Conservation (phyloP, 1,139 yeast genomes). For the Yamadazyma dushanensis region DNA sequence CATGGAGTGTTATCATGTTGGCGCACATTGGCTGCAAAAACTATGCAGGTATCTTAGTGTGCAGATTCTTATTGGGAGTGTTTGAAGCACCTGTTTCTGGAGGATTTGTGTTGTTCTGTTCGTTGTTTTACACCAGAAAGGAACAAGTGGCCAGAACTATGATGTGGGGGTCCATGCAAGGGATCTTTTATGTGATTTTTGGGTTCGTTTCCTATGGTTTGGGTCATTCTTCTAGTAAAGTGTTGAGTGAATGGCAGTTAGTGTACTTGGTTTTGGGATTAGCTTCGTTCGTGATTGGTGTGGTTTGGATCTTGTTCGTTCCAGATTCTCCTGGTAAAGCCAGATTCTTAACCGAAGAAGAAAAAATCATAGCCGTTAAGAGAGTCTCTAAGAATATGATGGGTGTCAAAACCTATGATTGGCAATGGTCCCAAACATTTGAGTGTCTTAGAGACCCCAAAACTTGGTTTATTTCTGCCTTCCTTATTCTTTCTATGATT, state of each 20-base stretch:
- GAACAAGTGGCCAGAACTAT: constrained; percentile 36
- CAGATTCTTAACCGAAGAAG: constrained; percentile 24
- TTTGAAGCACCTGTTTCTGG: constrained; percentile 38
- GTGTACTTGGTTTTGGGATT: constrained; percentile 48
- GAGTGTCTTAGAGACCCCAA: constrained; percentile 48
- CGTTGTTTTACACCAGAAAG: constrained; percentile 22
- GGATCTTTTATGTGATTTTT: constrained; percentile 30
- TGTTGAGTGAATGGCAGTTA: constrained; percentile 24
- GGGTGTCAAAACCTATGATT: constrained; percentile 44
- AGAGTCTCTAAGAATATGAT: constrained; percentile 21
- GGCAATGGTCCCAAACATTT: constrained; percentile 39
- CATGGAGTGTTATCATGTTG: constrained; percentile 53
- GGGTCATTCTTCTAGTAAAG: constrained; percentile 26
- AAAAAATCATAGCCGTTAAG: constrained; percentile 13
- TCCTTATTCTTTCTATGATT: constrained; percentile 39
- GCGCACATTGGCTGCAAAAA: constrained; percentile 44
- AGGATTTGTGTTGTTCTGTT: constrained; percentile 24
- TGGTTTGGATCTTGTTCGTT: constrained; percentile 19
- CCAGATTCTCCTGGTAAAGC: constrained; percentile 16
- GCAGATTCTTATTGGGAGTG: constrained; percentile 46
- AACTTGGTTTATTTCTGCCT: constrained; percentile 41
- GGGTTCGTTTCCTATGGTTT: constrained; percentile 31
- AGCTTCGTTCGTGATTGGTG: constrained; percentile 18
- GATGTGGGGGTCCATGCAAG: constrained; percentile 28
- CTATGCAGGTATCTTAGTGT: constrained; percentile 50